Evolutionary conservation across 176 grass and related monocot species (phyloP).

Genomic region (Saccharum spontaneum): DNA sequence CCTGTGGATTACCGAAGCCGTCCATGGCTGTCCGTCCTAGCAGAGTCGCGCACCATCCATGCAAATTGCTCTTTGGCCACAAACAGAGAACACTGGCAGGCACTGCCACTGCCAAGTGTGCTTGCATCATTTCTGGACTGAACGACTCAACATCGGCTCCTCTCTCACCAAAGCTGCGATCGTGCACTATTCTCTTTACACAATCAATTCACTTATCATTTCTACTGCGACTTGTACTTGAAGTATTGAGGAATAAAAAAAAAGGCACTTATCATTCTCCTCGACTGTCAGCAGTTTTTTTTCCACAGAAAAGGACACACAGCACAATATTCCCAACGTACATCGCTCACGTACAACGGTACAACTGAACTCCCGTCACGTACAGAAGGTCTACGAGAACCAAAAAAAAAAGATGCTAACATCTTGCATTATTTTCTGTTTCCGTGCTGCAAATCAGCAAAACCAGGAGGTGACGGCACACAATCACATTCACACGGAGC

Average conservation of each 20-base stretch:
- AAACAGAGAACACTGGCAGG: neutral
- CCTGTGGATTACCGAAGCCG: neutral
- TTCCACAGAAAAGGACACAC: neutral
- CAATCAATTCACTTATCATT: neutral
- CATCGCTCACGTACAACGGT: conserved; percentile 20
- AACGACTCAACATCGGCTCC: neutral
- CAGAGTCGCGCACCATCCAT: neutral
- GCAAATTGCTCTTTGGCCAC: neutral
- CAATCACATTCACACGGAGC: neutral
- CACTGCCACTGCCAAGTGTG: neutral
- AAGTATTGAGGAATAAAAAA: neutral
- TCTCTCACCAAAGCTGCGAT: neutral
- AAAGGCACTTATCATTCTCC: neutral
- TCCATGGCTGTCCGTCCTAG: neutral
- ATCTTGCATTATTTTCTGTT: conserved; percentile 32
- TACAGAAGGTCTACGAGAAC: conserved; percentile 19
- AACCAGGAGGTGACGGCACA: neutral
- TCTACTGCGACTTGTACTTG: neutral
- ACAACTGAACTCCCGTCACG: neutral
- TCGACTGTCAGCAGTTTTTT: neutral
- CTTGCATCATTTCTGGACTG: neutral
- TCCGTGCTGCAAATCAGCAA: conserved; percentile 23
- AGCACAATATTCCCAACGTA: neutral
- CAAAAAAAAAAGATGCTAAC: neutral
- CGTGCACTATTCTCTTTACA: neutral